Evolutionary conservation across 371 early-diverging fungal species (phyloP), one percentile per base, ranked within the genome.

Genomic region (Mucor irregularis): DNA sequence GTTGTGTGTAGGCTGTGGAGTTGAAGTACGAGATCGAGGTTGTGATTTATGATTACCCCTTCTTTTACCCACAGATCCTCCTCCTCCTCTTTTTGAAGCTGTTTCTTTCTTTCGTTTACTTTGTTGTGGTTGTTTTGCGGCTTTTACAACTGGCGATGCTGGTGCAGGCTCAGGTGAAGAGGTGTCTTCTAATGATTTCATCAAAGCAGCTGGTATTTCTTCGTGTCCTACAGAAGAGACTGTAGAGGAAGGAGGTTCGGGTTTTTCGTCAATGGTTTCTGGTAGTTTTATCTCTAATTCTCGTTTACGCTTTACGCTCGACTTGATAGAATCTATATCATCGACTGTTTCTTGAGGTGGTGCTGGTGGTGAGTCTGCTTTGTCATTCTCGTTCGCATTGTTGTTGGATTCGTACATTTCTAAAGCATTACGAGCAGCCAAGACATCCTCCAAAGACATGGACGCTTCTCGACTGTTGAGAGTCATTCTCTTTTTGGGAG

Each of bases 401-500:
- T 56, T 40, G 2, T 46, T 46, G 3, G 42, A 14, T 28, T 60
- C 56, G 48, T 65, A 65, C 25, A 65, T 3, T 33, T 69, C 77
- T 30, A 76, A 45, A 4, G 69, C 77, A 44, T 47, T 68, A 40
- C 71, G 61, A 6, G 73, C 69, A 24, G 78, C 78, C 53, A 80
- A 57, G 1, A 76, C 74, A 57, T 80, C 80, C 47, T 76, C 83
- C 40, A 82, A 54, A 5, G 80, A 80, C 63, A 80, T 76, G 45
- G 81, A 75, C 9, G 83, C 83, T 52, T 82, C 83, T 43, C 80
- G 70, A 25, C 81, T 83, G 33, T 80, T 82, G 58, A 83, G 66
- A 3, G 82, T 85, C 74, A 71, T 78, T 34, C 79, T 63, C 56
- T 79, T 81, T 52, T 83, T 84, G 17, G 88, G 74, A 26, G 66